A percentile compares a stretch with the other conserved stretches of the same genome.
Evolutionary conservation across 208 protist species (phyloP).

Genomic region (Crithidia bombi): DNA sequence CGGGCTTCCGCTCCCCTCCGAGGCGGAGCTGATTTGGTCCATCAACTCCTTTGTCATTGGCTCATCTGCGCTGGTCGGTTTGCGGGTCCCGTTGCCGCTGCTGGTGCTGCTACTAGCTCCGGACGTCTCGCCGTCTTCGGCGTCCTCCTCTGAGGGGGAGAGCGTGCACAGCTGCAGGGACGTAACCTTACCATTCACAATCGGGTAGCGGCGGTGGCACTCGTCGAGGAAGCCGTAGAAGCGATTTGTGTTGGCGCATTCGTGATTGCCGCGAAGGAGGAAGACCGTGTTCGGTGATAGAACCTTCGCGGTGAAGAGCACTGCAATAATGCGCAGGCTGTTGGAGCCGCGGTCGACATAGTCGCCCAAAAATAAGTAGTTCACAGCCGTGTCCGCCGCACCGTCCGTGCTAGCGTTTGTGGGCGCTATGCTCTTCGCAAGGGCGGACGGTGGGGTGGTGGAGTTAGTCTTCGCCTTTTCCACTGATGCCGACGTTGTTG

Average conservation of each 20-base stretch:
- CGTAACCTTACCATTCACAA: slow-evolving; percentile 53
- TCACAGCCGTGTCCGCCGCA: slow-evolving; percentile 48
- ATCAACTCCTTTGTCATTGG: slow-evolving; percentile 13
- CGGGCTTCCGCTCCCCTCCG: not conserved
- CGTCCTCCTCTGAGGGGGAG: slow-evolving; percentile 24
- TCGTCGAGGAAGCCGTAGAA: slow-evolving; percentile 99
- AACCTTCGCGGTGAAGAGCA: slow-evolving; percentile 97
- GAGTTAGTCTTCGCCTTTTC: slow-evolving; percentile 19
- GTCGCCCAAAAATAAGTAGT: slow-evolving; percentile 99
- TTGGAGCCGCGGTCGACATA: slow-evolving; percentile 99
- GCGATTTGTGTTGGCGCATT: slow-evolving; percentile 98
- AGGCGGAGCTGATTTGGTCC: not conserved
- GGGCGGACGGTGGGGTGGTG: not conserved
- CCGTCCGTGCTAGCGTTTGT: not conserved
- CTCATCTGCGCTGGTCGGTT: not conserved
- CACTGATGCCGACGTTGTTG: not conserved
- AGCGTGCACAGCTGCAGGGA: slow-evolving; percentile 23
- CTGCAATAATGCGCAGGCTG: slow-evolving; percentile 94
- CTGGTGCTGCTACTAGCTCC: slow-evolving; percentile 70
- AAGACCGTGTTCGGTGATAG: slow-evolving; percentile 98
- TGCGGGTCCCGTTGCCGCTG: not conserved
- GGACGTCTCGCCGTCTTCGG: slow-evolving; percentile 20
- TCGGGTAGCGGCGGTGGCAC: slow-evolving; percentile 92
- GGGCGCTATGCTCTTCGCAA: not conserved
- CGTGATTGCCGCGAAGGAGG: slow-evolving; percentile 99